phyloP scores from a whole-genome alignment of 495 filamentous ascomycete species.

The Tuber aestivum region DNA sequence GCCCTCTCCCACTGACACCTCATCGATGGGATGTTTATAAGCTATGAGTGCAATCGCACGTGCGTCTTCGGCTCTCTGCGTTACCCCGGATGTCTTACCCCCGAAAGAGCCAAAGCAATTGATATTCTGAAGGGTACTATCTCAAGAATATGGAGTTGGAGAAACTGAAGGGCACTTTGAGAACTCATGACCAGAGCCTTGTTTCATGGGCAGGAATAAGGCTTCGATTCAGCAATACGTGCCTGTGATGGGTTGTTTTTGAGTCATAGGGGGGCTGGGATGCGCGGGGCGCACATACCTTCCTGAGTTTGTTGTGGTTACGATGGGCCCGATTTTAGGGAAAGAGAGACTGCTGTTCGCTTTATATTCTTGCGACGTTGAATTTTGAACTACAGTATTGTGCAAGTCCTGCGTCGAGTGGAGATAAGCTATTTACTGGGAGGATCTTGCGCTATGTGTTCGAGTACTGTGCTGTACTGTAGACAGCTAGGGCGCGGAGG shows the following conservation, averaged over 20 bases:
- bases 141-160: background rate
- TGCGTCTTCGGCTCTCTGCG: background rate
- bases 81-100: background rate
- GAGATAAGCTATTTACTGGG: background rate
- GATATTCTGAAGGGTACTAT: background rate
- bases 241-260: background rate
- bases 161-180: background rate
- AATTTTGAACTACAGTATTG: background rate
- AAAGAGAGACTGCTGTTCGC: background rate
- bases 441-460: background rate
- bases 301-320: background rate
- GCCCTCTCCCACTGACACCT: background rate
- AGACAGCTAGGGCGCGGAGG: background rate
- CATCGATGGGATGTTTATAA: background rate
- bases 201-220: background rate
- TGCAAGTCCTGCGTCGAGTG: background rate
- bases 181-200: background rate
- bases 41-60: background rate
- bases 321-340: background rate
- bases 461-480: too few relatives aligned
- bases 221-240: background rate
- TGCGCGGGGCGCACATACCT: background rate
- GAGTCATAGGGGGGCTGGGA: background rate
- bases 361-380: background rate
- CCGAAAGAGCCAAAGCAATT: background rate